Percentiles rank a stretch among this genome's conserved stretches.
phyloP scores from a whole-genome alignment of 2,329 filamentous ascomycete genomes.

The Apiospora koreana region DNA sequence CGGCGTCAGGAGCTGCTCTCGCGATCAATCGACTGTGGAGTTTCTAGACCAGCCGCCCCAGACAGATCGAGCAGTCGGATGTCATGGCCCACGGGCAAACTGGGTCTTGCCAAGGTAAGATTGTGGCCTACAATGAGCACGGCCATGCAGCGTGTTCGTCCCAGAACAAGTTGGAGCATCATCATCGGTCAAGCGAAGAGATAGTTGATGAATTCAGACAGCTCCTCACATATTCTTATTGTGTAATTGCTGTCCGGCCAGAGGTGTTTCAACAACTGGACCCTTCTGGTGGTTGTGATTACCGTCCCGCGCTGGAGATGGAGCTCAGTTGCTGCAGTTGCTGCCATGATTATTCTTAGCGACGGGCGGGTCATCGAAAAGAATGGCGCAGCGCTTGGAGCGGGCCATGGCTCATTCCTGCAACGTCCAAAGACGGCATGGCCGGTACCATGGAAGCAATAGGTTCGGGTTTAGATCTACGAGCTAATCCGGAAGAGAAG shows the following conservation, averaged over 20 bases:
- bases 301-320: not conserved
- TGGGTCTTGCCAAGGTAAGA: not conserved
- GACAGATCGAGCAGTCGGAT: not conserved
- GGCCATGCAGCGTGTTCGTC: not conserved
- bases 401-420: not conserved
- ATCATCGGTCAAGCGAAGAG: not conserved
- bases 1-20: constrained; percentile 27
- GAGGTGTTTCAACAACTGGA: not conserved
- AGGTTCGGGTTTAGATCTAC: not conserved
- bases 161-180: not conserved
- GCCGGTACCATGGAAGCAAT: not conserved
- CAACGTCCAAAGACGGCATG: not conserved
- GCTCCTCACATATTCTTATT: no score
- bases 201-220: not conserved
- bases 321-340: not conserved
- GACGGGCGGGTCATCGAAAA: not conserved
- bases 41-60: not conserved
- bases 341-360: not conserved
- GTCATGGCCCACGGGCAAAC: not conserved
- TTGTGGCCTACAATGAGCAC: not conserved
- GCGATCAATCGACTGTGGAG: not conserved
- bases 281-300: no score
- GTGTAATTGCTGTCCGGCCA: no score
- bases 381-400: not conserved
- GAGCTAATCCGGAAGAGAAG: not conserved